Evolutionary conservation across 163 green algal species (phyloP), one percentile per base, ranked within the genome.

Genomic region (Prototheca cutis): DNA sequence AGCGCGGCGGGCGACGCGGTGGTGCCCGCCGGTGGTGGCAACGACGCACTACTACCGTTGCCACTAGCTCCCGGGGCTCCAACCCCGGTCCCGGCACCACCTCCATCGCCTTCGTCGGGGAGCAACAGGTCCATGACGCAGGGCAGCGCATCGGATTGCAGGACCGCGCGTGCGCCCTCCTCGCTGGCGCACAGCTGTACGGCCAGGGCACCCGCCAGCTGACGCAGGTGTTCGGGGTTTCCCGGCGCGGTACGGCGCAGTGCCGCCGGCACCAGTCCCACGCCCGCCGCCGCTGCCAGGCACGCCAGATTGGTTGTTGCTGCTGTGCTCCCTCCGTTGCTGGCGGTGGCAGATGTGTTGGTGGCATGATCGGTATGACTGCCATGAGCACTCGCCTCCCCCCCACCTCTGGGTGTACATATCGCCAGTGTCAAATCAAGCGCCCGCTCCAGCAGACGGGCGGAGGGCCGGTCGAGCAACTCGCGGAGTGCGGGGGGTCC

Each of bases 191-290:
- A 45, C 36, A 45, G 36, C n/a, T n/a, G n/a, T n/a, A n/a, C n/a
- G n/a, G n/a, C n/a, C n/a, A n/a, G n/a, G n/a, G n/a, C n/a, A n/a
- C n/a, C n/a, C n/a, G n/a, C n/a, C n/a, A n/a, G n/a, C n/a, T n/a
- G n/a, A n/a, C n/a, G n/a, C n/a, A n/a, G n/a, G n/a, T n/a, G n/a
- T n/a, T n/a, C n/a, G n/a, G 36, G 10, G 36, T 8, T 45, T 8
- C 36, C 36, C 36, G 8, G 36, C 36, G 36, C 36, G 36, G 33
- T 47, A 0, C 17, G 34, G 42, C 42, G 58, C 36, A 88, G 74
- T 40, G 59, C 25, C 45, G 79, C 55, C 24, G 85, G 40, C 59
- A 89, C 86, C 18, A 47, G 34, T 25, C 78, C 84, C 6, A 80
- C 80, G 51, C 71, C 71, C 30, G 69, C 30, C 15, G 81, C 71